Conservation (phyloP, 2,329 filamentous ascomycete genomes). For the Ophiosphaerella herpotricha region DNA sequence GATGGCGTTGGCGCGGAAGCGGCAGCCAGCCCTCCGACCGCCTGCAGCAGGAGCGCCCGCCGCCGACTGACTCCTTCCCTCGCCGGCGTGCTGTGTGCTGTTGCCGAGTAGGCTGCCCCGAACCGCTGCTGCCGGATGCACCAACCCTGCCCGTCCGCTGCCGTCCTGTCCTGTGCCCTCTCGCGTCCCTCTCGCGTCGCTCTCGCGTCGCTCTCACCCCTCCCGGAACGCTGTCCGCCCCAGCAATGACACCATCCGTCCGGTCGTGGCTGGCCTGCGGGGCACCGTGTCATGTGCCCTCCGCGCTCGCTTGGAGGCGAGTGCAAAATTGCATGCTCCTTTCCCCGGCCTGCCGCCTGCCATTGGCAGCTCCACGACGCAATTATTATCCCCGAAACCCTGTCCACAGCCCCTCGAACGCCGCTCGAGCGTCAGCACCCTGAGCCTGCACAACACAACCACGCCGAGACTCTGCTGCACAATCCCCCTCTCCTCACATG, state of each 20-base stretch:
- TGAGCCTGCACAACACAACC: slow-evolving; percentile 5
- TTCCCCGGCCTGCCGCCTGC: slow-evolving; percentile 1
- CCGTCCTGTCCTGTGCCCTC: too few species aligned
- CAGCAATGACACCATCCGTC: too few species aligned
- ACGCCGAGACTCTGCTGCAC: background rate
- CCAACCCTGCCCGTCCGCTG: too few species aligned
- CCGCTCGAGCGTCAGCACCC: slow-evolving; percentile 3
- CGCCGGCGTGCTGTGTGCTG: too few species aligned
- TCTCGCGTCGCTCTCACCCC: too few species aligned
- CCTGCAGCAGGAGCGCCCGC: too few species aligned
- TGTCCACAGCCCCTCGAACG: slow-evolving; percentile 1
- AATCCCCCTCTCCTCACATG: background rate
- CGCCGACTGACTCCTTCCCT: too few species aligned
- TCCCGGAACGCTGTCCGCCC: too few species aligned
- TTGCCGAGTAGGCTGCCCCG: too few species aligned
- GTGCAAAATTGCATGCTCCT: background rate
- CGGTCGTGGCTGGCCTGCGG: background rate
- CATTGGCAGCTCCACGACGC: slow-evolving; percentile 9
- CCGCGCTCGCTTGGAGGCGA: slow-evolving; percentile 5
- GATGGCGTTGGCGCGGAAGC: slow-evolving; percentile 38
- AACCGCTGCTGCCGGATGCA: too few species aligned
- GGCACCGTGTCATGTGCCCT: slow-evolving; percentile 6
- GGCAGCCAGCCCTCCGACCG: slow-evolving; percentile 11
- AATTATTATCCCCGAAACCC: slow-evolving; percentile 17
- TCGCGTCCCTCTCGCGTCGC: too few species aligned